Evolutionary conservation across 768 basidiomycete genomes (phyloP), one percentile per base, ranked within the genome.

Genomic region (Suillus brevipes): DNA sequence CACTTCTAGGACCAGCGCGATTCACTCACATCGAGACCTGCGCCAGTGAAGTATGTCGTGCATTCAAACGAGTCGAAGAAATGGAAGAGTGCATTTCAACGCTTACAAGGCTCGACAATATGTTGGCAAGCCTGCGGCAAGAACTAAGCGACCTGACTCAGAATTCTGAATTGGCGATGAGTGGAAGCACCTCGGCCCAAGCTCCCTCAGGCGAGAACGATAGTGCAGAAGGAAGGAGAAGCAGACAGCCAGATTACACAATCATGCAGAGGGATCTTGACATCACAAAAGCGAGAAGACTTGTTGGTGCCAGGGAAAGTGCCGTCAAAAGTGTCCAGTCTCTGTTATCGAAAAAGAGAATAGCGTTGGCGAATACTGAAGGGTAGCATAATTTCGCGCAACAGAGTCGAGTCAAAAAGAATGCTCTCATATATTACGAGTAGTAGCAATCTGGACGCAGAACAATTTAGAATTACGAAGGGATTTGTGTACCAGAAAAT

Each of bases 11-110:
- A 3, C 89, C 92, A 6, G 83, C 79, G 65, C 79, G 93, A 40
- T 95, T 94, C 74, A 74, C 82, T 3, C 93, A 95, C 70, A 89
- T 94, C 69, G 88, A 92, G 74, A 86, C 83, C 2, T 93, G 92
- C 72, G 79, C 91, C 6, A 73, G 81, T 18, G 91, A 95, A 73
- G 92, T 90, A 16, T 93, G 91, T 73, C 84, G 82, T 18, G 78
- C 78, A 40, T 92, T 90, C 80, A 87, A 84, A 65, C 81, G 83
- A 56, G 77, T 83, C 61, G 90, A 93, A 65, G 90, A 92, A 67
- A 78, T 92, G 61, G 84, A 85, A 23, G 89, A 90, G 50, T 82
- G 77, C 63, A 78, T 90, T 18, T 73, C 83, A 4, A 85, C 84
- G 23, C 75, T 94, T 36, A 76, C 73, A 7, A 84, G 81, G 3